These are phyloP conservation scores for Skeletonema marinoi DNA, from an alignment of 108 stramenopile genomes.

Conservation along the genomic window DNA sequence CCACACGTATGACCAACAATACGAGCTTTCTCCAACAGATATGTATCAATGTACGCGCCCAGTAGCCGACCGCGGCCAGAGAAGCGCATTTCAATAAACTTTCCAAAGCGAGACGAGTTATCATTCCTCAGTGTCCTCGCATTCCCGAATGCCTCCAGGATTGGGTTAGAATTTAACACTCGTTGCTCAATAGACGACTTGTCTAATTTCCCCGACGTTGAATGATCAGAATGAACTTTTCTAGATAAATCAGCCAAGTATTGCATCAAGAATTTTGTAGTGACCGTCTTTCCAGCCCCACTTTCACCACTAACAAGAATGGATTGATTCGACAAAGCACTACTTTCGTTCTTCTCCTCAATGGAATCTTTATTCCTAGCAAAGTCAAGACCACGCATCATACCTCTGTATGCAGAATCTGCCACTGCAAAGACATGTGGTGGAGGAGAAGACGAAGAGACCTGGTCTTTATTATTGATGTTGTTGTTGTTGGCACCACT, in stretches of 20 bases:
- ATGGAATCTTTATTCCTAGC: constrained; percentile 31
- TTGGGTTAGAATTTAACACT: constrained; percentile 81
- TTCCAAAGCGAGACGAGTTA: constrained; percentile 94
- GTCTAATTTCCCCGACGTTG: background rate
- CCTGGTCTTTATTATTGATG: background rate
- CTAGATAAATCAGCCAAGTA: constrained; percentile 76
- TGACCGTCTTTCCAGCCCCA: constrained; percentile 89
- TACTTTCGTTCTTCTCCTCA: constrained; percentile 4
- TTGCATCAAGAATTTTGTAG: constrained; percentile 86
- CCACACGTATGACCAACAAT: constrained; percentile 69
- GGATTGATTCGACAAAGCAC: constrained; percentile 41
- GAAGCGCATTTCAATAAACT: constrained; percentile 89
- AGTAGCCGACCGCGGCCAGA: constrained; percentile 53
- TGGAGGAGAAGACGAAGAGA: constrained; percentile 21
- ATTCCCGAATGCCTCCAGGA: constrained; percentile 90
- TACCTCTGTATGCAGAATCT: constrained; percentile 87
- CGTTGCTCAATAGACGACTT: constrained; percentile 57
- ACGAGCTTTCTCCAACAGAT: constrained; percentile 86
- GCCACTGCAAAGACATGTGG: constrained; percentile 88
- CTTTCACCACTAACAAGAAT: constrained; percentile 82
- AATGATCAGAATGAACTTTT: constrained; percentile 23
- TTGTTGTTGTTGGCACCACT: background rate
- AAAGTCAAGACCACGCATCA: constrained; percentile 60
- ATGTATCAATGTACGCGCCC: constrained; percentile 82
- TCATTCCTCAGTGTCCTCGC: constrained; percentile 83